Conservation (phyloP, 2,329 filamentous ascomycete species). For the Calonectria naviculata region DNA sequence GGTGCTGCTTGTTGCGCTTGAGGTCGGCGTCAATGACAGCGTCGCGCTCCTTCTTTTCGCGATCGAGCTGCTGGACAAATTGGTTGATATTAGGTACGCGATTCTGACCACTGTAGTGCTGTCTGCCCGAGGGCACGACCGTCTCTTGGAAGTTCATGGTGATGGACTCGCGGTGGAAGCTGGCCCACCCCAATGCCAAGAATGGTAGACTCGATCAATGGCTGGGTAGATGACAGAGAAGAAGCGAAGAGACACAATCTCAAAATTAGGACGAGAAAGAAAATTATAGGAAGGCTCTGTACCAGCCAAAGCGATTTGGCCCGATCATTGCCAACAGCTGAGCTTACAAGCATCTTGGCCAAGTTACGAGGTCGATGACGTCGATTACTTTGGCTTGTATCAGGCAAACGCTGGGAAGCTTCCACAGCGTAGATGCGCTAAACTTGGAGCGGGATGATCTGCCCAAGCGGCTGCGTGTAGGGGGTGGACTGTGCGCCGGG, state of each 20-base stretch:
- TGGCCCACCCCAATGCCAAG: not conserved
- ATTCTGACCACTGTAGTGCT: slow-evolving; percentile 86
- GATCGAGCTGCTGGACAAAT: slow-evolving; percentile 83
- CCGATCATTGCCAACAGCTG: slow-evolving; percentile 18
- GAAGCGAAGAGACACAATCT: not conserved
- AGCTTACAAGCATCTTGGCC: slow-evolving; percentile 26
- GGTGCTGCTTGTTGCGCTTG: slow-evolving; percentile 48
- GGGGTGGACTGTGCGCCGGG: slow-evolving; percentile 1
- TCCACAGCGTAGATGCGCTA: slow-evolving; percentile 8
- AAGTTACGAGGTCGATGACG: slow-evolving; percentile 38
- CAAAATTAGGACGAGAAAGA: not conserved
- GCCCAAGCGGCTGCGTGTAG: not conserved
- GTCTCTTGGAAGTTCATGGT: slow-evolving; percentile 54
- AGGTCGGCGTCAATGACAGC: slow-evolving; percentile 72
- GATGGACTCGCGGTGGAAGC: slow-evolving; percentile 14
- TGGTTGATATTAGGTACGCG: slow-evolving; percentile 89
- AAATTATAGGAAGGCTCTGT: not conserved
- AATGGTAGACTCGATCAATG: not conserved
- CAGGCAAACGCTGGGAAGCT: slow-evolving; percentile 8
- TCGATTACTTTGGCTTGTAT: slow-evolving; percentile 29
- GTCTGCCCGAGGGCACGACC: slow-evolving; percentile 58
- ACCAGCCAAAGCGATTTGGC: not conserved
- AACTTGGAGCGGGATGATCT: not conserved
- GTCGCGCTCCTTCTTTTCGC: slow-evolving; percentile 82
- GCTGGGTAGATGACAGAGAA: not conserved